Conservation (phyloP, 371 early-diverging fungal species). For the Nematocida sp. region DNA sequence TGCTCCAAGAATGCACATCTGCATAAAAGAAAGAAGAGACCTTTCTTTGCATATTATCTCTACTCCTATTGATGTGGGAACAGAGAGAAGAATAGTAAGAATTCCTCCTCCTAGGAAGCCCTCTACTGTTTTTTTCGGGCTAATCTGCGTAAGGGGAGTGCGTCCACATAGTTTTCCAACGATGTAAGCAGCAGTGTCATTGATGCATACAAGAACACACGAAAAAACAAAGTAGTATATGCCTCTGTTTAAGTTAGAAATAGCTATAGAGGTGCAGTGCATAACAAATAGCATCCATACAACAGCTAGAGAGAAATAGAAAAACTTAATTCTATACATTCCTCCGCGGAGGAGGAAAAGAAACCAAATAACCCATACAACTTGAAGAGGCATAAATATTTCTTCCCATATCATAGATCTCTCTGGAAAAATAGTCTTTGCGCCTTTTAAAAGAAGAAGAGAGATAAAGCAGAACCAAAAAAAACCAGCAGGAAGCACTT, state of each 20-base stretch:
- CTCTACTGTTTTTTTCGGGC: slow-evolving; percentile 99
- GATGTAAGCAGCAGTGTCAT: slow-evolving; percentile 93
- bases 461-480: slow-evolving; percentile 39
- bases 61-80: slow-evolving; percentile 39
- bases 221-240: slow-evolving; percentile 88
- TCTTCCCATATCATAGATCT: not conserved
- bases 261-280: slow-evolving; percentile 79
- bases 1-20: slow-evolving; percentile 71
- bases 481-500: slow-evolving; percentile 1
- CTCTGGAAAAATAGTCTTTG: not conserved
- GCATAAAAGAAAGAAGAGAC: not conserved
- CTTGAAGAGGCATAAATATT: slow-evolving; percentile 7
- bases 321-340: slow-evolving; percentile 75
- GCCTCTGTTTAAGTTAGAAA: slow-evolving; percentile 90
- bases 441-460: not conserved
- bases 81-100: slow-evolving; percentile 74
- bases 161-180: slow-evolving; percentile 85
- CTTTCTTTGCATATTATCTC: not conserved
- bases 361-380: slow-evolving; percentile 78
- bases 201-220: slow-evolving; percentile 80
- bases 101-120: slow-evolving; percentile 90
- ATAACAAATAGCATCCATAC: slow-evolving; percentile 82
- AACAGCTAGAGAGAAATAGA: slow-evolving; percentile 86
- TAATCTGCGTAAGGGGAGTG: slow-evolving; percentile 82
- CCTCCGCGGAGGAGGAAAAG: slow-evolving; percentile 81